phyloP scores from a whole-genome alignment of 352 stramenopile genomes.

The Aphanomyces stellatus region DNA sequence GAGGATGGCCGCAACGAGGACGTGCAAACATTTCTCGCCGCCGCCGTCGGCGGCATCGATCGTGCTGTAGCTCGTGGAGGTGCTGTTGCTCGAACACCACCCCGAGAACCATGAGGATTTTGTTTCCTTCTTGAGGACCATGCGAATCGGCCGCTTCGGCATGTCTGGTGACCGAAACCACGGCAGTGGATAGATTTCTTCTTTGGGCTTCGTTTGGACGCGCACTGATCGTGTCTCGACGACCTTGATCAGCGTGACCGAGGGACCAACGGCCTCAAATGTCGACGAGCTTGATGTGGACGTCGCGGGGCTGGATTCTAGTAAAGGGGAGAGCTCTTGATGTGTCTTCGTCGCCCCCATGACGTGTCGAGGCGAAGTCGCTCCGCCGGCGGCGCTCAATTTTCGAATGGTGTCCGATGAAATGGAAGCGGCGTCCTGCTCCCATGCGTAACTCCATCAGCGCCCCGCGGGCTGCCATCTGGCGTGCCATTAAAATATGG shows the following conservation, averaged over 20 bases:
- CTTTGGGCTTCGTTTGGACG: constrained; percentile 20
- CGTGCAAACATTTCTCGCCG: constrained; percentile 16
- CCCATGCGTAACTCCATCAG: background rate
- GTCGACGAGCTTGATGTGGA: background rate
- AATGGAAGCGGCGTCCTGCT: background rate
- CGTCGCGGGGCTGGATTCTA: background rate
- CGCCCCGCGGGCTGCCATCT: background rate
- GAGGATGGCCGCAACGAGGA: constrained; percentile 12
- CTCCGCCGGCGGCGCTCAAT: background rate
- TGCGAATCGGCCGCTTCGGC: constrained; percentile 4
- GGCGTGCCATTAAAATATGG: no score
- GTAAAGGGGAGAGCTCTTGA: background rate
- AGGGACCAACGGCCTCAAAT: background rate
- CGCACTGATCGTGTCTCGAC: background rate
- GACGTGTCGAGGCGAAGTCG: background rate
- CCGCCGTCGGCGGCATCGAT: background rate
- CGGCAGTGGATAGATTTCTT: constrained; percentile 63
- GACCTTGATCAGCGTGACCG: background rate
- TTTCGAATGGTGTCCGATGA: constrained; percentile 9
- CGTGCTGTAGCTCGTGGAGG: background rate
- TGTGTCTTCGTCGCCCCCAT: background rate
- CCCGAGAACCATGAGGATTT: background rate
- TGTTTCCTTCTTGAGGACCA: constrained; percentile 10
- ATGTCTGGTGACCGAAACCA: constrained; percentile 67
- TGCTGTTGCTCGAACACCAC: background rate